Percentiles rank a stretch among this genome's conserved stretches.
These are phyloP conservation scores for Grigorovia jiainica DNA, from an alignment of 805 yeast genomes.

Conservation along the genomic window DNA sequence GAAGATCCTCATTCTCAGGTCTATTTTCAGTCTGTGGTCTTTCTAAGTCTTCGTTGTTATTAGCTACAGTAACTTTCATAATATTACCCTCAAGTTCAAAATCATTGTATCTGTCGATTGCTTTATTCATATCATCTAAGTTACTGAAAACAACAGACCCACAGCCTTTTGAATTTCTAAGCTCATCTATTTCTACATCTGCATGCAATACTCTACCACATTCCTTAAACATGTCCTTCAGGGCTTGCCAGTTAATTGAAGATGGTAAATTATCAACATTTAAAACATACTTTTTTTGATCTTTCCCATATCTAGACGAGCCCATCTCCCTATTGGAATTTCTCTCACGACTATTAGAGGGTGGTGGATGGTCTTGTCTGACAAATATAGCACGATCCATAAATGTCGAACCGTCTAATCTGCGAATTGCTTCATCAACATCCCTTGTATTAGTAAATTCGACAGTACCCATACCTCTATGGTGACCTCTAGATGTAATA, in stretches of 20 bases:
- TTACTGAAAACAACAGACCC: slow-evolving; percentile 72
- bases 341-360: slow-evolving; percentile 28
- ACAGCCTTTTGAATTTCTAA: slow-evolving; percentile 66
- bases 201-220: slow-evolving; percentile 77
- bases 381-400: slow-evolving; percentile 77
- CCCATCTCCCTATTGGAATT: slow-evolving; percentile 1
- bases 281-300: slow-evolving; percentile 36
- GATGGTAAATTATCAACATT: slow-evolving; percentile 79
- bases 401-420: slow-evolving; percentile 54
- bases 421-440: slow-evolving; percentile 61
- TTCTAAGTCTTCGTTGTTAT: background rate
- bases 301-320: slow-evolving; percentile 4
- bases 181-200: slow-evolving; percentile 55
- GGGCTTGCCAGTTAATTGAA: slow-evolving; percentile 71
- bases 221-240: slow-evolving; percentile 73
- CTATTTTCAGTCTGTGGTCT: background rate
- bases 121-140: slow-evolving; percentile 56
- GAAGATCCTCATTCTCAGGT: background rate
- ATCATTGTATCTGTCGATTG: slow-evolving; percentile 62
- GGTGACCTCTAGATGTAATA: slow-evolving; percentile 65
- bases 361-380: slow-evolving; percentile 86
- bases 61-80: slow-evolving; percentile 5
- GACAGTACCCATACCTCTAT: slow-evolving; percentile 87
- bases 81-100: slow-evolving; percentile 36
- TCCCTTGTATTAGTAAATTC: slow-evolving; percentile 60